Percentiles rank a stretch among this genome's conserved stretches.
These are phyloP conservation scores for Alternaria brassicicola DNA, from an alignment of 2,329 filamentous ascomycete species.

Conservation along the genomic window DNA sequence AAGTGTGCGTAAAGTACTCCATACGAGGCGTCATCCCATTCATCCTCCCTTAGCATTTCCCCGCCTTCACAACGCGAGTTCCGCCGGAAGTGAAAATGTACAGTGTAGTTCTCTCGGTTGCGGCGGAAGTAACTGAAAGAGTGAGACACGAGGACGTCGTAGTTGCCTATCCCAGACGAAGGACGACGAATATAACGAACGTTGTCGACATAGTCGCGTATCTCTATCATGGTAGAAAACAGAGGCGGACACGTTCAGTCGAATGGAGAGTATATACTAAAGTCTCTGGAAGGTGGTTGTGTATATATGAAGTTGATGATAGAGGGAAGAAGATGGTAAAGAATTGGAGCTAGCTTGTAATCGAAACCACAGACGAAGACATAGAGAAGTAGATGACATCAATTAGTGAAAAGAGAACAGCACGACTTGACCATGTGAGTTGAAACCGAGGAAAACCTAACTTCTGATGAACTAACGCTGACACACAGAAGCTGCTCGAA, in stretches of 20 bases:
- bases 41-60: not conserved
- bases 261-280: not conserved
- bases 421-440: not conserved
- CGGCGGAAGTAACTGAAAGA: not conserved
- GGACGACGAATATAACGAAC: not conserved
- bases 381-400: not conserved
- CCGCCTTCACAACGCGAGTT: not conserved
- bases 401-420: not conserved
- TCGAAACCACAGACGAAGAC: not conserved
- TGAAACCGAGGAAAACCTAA: not conserved
- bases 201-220: constrained; percentile 1
- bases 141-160: not conserved
- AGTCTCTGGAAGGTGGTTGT: too few species aligned
- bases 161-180: not conserved
- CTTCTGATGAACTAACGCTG: not conserved
- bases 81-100: constrained; percentile 3
- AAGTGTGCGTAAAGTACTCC: not conserved
- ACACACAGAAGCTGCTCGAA: not conserved
- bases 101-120: not conserved
- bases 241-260: not conserved
- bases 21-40: not conserved
- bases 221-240: not conserved
- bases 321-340: not conserved
- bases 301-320: not conserved
- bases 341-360: not conserved